Evolutionary conservation across 2,329 filamentous ascomycete genomes (phyloP).

Genomic region (Hypoxylon sp.): DNA sequence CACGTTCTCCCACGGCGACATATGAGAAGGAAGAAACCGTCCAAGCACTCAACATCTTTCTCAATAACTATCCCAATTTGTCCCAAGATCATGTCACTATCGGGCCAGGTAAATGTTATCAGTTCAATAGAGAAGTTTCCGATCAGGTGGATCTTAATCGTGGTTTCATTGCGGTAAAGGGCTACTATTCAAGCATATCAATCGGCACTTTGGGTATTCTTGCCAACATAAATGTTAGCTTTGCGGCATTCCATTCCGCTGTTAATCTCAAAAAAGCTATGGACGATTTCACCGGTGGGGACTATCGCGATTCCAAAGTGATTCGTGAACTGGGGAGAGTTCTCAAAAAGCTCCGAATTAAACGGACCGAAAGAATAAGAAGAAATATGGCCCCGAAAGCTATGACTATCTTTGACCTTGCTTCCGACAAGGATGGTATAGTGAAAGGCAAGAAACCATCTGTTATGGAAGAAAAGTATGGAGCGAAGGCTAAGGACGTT

Average conservation of each 20-base stretch:
- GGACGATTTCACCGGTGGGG: background rate
- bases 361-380: slow-evolving; percentile 53
- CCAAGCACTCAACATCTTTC: slow-evolving; percentile 47
- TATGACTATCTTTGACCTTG: slow-evolving; percentile 58
- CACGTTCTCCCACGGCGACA: slow-evolving; percentile 42
- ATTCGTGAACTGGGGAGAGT: slow-evolving; percentile 53
- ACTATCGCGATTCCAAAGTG: slow-evolving; percentile 3
- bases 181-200: slow-evolving; percentile 56
- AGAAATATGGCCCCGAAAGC: slow-evolving; percentile 54
- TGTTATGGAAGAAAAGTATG: slow-evolving; percentile 48
- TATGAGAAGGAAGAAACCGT: slow-evolving; percentile 48
- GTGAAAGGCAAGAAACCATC: slow-evolving; percentile 46
- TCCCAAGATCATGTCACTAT: slow-evolving; percentile 47
- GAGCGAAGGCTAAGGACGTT: slow-evolving; percentile 66
- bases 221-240: slow-evolving; percentile 57
- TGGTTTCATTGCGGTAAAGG: slow-evolving; percentile 53
- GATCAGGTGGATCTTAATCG: slow-evolving; percentile 42
- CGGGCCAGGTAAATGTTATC: slow-evolving; percentile 53
- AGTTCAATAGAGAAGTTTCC: slow-evolving; percentile 18
- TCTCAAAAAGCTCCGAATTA: slow-evolving; percentile 54
- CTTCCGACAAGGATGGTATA: slow-evolving; percentile 55
- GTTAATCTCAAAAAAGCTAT: slow-evolving; percentile 48
- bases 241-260: slow-evolving; percentile 54
- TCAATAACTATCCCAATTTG: slow-evolving; percentile 55
- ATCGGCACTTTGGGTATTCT: slow-evolving; percentile 54